phyloP scores from a whole-genome alignment of 768 basidiomycete genomes.

The Phylloporus sp. region DNA sequence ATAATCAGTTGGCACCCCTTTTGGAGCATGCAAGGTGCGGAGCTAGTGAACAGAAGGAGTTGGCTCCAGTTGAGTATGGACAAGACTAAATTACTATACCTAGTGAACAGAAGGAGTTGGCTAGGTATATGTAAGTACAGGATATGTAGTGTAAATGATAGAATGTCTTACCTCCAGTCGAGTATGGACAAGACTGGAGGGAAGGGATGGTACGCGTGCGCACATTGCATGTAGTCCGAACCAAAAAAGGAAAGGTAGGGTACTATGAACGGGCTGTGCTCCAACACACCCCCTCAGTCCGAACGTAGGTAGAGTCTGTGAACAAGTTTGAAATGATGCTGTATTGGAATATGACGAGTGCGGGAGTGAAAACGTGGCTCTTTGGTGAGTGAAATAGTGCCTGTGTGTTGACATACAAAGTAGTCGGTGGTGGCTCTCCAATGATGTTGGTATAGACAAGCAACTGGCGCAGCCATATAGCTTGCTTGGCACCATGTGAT shows the following conservation, averaged over 20 bases:
- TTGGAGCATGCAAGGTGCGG: no score
- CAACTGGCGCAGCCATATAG: slow-evolving; percentile 13
- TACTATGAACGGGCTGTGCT: not conserved
- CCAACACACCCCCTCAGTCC: slow-evolving; percentile 1
- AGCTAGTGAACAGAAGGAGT: no score
- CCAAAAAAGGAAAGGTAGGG: not conserved
- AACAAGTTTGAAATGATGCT: slow-evolving; percentile 29
- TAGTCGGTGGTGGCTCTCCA: not conserved
- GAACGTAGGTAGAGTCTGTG: not conserved
- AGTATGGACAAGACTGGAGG: no score
- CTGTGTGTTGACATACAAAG: slow-evolving; percentile 19
- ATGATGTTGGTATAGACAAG: not conserved
- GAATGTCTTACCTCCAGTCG: no score
- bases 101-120: no score
- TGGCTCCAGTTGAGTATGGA: no score
- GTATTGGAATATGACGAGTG: slow-evolving; percentile 43
- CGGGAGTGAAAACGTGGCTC: slow-evolving; percentile 35
- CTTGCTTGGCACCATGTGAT: slow-evolving; percentile 12
- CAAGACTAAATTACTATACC: no score
- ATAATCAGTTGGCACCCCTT: no score
- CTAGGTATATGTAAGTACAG: no score
- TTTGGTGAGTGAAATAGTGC: slow-evolving; percentile 32
- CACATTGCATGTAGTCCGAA: not conserved
- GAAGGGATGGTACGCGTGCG: not conserved
- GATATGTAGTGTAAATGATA: no score